Percentiles rank a stretch among this genome's conserved stretches.
phyloP scores from a whole-genome alignment of 2,329 filamentous ascomycete species.

The Penicillium digitatum region DNA sequence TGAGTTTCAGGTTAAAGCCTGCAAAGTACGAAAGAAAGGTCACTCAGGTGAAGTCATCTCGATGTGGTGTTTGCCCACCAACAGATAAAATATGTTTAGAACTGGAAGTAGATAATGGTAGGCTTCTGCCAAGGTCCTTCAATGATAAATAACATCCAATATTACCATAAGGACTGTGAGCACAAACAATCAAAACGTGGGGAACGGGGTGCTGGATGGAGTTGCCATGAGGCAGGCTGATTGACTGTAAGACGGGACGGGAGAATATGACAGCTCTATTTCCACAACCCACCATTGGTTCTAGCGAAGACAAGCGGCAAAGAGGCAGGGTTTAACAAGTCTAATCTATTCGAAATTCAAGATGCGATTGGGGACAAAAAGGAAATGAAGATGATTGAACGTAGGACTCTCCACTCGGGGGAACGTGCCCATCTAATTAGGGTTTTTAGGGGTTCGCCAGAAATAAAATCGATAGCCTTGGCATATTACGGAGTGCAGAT shows the following conservation, averaged over 20 bases:
- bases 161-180: background rate
- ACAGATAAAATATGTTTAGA: no score
- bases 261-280: slow-evolving; percentile 34
- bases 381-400: background rate
- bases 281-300: slow-evolving; percentile 15
- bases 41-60: background rate
- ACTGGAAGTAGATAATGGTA: background rate
- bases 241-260: slow-evolving; percentile 8
- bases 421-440: slow-evolving; percentile 15
- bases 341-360: no score
- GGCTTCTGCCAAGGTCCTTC: background rate
- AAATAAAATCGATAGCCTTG: background rate
- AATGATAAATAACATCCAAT: background rate
- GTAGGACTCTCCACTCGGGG: slow-evolving; percentile 8
- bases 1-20: background rate
- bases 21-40: background rate
- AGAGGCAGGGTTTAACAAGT: background rate
- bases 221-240: slow-evolving; percentile 2
- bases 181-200: slow-evolving; percentile 16
- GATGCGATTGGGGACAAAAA: no score
- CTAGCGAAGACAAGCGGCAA: background rate
- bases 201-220: slow-evolving; percentile 11
- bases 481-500: background rate
- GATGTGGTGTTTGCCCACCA: background rate
- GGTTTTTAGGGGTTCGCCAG: slow-evolving; percentile 13